Conservation (phyloP, 129 eudicot genomes). For the Lonicera japonica region DNA sequence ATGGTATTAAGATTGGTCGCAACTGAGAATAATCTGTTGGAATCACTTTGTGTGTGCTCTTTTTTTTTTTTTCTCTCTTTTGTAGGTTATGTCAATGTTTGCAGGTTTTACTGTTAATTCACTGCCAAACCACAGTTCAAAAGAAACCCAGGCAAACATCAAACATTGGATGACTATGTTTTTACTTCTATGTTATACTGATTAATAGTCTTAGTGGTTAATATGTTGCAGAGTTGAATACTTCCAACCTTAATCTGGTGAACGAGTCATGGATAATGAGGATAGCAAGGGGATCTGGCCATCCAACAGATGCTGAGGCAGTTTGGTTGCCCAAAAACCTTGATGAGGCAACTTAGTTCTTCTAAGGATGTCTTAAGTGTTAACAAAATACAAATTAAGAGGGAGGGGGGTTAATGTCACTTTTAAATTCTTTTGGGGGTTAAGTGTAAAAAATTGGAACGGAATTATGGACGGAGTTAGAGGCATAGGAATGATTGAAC, state of each 20-base stretch:
- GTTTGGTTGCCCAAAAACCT: slow-evolving; percentile 76
- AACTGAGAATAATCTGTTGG: too few relatives aligned
- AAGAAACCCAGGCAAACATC: slow-evolving; percentile 95
- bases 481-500: too few relatives aligned
- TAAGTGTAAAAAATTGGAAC: too few relatives aligned
- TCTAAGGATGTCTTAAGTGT: too few relatives aligned
- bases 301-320: slow-evolving; percentile 82
- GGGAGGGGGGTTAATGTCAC: too few relatives aligned
- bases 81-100: slow-evolving; percentile 93
- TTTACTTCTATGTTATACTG: too few relatives aligned
- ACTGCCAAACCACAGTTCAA: slow-evolving; percentile 89
- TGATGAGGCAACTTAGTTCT: slow-evolving; percentile 95
- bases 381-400: too few relatives aligned
- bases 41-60: too few relatives aligned
- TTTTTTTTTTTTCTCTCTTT: too few relatives aligned
- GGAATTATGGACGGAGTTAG: too few relatives aligned
- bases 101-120: slow-evolving; percentile 90
- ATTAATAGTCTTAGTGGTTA: slow-evolving; percentile 66
- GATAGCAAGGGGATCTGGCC: slow-evolving; percentile 92
- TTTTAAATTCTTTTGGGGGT: too few relatives aligned
- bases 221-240: slow-evolving; percentile 61
- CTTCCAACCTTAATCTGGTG: slow-evolving; percentile 77
- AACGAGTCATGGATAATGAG: slow-evolving; percentile 88
- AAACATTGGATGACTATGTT: slow-evolving; percentile 93
- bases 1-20: too few relatives aligned